Base-by-base conservation (phyloP, 1,284 basidiomycete genomes). In the Peniophora sp. region DNA sequence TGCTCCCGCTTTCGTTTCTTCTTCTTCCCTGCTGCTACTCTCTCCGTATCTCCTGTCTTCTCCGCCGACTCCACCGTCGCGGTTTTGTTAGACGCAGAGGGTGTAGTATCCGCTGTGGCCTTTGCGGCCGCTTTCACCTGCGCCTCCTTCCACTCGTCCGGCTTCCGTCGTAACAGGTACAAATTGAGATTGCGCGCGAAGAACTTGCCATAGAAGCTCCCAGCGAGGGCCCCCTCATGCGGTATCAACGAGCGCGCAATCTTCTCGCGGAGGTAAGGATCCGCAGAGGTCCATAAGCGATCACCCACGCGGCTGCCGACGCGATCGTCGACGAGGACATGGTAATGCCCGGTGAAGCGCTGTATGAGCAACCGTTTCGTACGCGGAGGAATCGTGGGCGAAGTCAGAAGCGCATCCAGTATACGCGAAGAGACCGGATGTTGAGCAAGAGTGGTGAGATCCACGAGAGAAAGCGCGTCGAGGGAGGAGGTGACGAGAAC, bases 201-300 rank as follows among this genome's bases (percentile, higher is more conserved):
- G 72, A 83, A 96, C 63, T 89, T 91, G 36, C 92, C 94, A 59
- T 84, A 96, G 61, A 78, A 84, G 1, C 88, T 91, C 5, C 75
- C 82, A 1, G 82, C 79, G 18, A 97, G 78, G 17, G 71, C 70
- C 23, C 80, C 76, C 55, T 92, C 86, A 51, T 89, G 76, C 0
- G 78, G 69, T 23, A 92, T 69, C 10, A 96, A 69, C 11, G 87
- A 87, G 14, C 81, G 79, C 1, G 88, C 92, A 48, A 97, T 91
- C 67, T 94, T 95, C 69, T 96, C 92, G 88, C 92, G 57, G n/a
- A 49, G 76, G 68, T 88, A 97, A 1, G 91, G 87, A 68, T 97
- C 95, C 14, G 90, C 85, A 52, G 79, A 81, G 1, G 76, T 80
- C 90, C 92, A 97, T 57, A 87, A 88, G 22, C 86, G 81, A 60